A percentile compares a stretch with the other conserved stretches of the same genome.
Conservation (phyloP, 1,284 basidiomycete genomes). For the Cutaneotrichosporon sp. region DNA sequence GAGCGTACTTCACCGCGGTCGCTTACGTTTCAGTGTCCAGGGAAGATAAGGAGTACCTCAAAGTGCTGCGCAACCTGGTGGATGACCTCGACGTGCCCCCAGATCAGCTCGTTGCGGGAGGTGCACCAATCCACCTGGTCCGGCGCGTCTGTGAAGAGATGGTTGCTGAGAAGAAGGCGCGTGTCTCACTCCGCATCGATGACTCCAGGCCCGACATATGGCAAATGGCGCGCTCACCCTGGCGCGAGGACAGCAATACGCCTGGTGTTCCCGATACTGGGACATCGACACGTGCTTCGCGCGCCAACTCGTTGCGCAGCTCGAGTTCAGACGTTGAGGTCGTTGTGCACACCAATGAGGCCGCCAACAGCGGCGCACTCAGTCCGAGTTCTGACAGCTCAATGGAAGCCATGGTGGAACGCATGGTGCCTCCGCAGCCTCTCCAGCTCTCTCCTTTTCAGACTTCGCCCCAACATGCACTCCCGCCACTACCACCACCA, state of each 20-base stretch:
- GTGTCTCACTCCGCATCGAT: slow-evolving; percentile 28
- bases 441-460: slow-evolving; percentile 3
- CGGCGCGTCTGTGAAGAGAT: slow-evolving; percentile 42
- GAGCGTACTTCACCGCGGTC: not conserved
- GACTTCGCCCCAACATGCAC: not conserved
- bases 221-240: not conserved
- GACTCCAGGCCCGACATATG: slow-evolving; percentile 17
- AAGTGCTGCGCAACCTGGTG: slow-evolving; percentile 40
- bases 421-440: slow-evolving; percentile 24
- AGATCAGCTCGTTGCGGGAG: slow-evolving; percentile 33
- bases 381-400: slow-evolving; percentile 30
- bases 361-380: not conserved
- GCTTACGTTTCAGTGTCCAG: slow-evolving; percentile 28
- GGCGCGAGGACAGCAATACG: slow-evolving; percentile 1
- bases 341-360: slow-evolving; percentile 17
- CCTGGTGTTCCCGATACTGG: not conserved
- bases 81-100: slow-evolving; percentile 34
- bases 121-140: slow-evolving; percentile 38
- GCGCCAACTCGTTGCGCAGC: slow-evolving; percentile 7
- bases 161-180: slow-evolving; percentile 31
- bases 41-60: slow-evolving; percentile 39
- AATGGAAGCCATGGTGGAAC: slow-evolving; percentile 28
- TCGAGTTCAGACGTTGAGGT: slow-evolving; percentile 35
- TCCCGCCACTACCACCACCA: not conserved
- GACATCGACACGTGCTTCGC: not conserved